Conservation (phyloP, 2,329 filamentous ascomycete species). For the Fusarium phyllophilum region DNA sequence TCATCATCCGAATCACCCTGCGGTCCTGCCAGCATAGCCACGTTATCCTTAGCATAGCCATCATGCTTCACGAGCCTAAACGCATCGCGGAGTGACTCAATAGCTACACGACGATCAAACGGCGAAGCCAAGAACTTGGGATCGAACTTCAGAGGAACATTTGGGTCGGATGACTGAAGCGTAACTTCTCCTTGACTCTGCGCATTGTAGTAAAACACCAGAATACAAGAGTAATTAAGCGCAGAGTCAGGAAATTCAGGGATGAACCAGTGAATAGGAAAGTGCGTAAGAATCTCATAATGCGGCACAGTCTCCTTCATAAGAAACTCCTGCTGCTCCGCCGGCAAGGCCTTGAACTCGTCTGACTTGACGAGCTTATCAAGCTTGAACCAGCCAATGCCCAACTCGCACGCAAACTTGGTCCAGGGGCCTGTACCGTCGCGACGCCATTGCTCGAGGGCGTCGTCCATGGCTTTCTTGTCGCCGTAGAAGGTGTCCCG, state of each 20-base stretch:
- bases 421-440: constrained; percentile 55
- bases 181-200: constrained; percentile 62
- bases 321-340: constrained; percentile 56
- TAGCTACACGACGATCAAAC: constrained; percentile 63
- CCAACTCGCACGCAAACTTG: constrained; percentile 51
- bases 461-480: constrained; percentile 53
- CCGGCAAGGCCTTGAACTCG: constrained; percentile 63
- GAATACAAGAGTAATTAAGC: constrained; percentile 55
- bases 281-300: constrained; percentile 63
- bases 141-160: constrained; percentile 62
- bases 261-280: constrained; percentile 55
- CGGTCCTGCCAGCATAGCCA: constrained; percentile 55
- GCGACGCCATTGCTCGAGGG: constrained; percentile 59
- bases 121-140: constrained; percentile 63
- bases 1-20: constrained; percentile 63
- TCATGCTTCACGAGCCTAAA: constrained; percentile 54
- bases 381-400: constrained; percentile 58
- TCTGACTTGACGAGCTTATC: constrained; percentile 51
- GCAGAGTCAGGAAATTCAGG: constrained; percentile 50
- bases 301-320: constrained; percentile 63
- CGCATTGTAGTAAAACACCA: constrained; percentile 63
- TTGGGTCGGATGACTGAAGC: constrained; percentile 63
- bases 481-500: constrained; percentile 58
- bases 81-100: constrained; percentile 59
- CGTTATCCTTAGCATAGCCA: constrained; percentile 56